Evolutionary conservation across 495 filamentous ascomycete genomes (phyloP), one percentile per base, ranked within the genome.

Genomic region (Hypomontagnella submonticulosa): DNA sequence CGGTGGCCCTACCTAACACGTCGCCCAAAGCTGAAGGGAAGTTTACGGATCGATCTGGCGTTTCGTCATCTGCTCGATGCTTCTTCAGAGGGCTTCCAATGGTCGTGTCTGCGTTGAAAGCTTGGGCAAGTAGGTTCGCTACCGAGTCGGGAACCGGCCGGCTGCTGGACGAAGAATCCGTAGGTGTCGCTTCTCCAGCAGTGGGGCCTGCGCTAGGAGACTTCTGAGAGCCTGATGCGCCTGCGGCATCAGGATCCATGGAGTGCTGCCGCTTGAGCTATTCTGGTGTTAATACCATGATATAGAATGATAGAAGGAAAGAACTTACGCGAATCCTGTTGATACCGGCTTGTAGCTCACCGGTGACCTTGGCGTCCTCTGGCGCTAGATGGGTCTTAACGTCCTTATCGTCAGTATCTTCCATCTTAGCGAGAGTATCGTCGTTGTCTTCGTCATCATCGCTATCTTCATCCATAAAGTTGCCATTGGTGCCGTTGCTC

Each of bases 181-280:
- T 77, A 13, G 80, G 75, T 3, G 73, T 75, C 4, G 73, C 54
- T n/a, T 73, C 70, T 13, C 73, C 76, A 1, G 52, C 69, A 7
- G 59, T 60, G 18, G 69, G 70, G 8, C 57, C 71, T n/a, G 70
- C 65, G 62, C 71, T 76, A 1, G 78, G 78, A 5, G 77, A 80
- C 50, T 79, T 79, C n/a, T 72, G 57, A 5, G 74, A 71, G 57
- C 71, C 75, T 4, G 76, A 74, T 37, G 49, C 54, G 9, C 57
- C 76, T n/a, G 78, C 76, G 38, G 81, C 83, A 15, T 89, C 77
- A 1, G 88, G 90, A 20, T 96, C 93, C 32, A 87, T 87, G 0
- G 95, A 97, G 77, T 97, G 95, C 65, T 93, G 90, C 58, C 96
- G 91, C 85, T 99, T 99, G 34, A 98, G 86, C 94, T 98, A 73